Conservation (phyloP, 129 eudicot species). For the Centrapalus pauciflorus region DNA sequence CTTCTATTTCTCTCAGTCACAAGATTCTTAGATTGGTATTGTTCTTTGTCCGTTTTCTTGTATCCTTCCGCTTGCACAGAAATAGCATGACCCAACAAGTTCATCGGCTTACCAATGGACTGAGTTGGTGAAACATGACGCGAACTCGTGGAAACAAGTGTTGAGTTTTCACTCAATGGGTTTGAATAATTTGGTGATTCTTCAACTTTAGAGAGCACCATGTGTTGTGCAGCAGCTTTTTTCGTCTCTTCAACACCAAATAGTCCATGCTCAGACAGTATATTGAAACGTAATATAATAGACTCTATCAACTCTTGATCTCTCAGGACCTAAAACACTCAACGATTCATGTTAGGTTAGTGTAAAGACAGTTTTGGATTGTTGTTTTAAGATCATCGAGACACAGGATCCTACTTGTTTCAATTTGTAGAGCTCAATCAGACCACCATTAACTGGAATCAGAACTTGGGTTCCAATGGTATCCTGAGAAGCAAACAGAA, state of each 20-base stretch:
- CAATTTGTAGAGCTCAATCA: conserved; percentile 65
- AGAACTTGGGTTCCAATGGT: conserved; percentile 60
- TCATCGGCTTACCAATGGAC: conserved; percentile 27
- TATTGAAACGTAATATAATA: conserved; percentile 37
- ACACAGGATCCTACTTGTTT: conserved; percentile 42
- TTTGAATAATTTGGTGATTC: conserved; percentile 52
- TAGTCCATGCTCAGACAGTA: conserved; percentile 18
- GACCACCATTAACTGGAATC: conserved; percentile 62
- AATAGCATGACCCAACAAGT: background rate
- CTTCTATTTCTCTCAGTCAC: conserved; percentile 67
- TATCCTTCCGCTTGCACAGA: conserved; percentile 8
- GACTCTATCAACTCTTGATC: conserved; percentile 50
- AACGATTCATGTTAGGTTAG: background rate
- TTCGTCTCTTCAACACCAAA: background rate
- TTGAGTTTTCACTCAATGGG: conserved; percentile 34
- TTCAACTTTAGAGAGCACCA: conserved; percentile 31
- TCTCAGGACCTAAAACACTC: conserved; percentile 46
- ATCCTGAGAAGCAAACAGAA: conserved; percentile 35
- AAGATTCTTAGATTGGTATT: conserved; percentile 65
- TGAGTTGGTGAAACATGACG: conserved; percentile 34
- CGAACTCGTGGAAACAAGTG: conserved; percentile 26
- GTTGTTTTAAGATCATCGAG: background rate
- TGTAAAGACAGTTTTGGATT: background rate
- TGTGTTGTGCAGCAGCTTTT: conserved; percentile 3
- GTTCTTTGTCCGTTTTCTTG: conserved; percentile 31